A percentile compares a stretch with the other conserved stretches of the same genome.
Conservation (phyloP, 139 green algal genomes). For the Deuterostichococcus epilithicus region DNA sequence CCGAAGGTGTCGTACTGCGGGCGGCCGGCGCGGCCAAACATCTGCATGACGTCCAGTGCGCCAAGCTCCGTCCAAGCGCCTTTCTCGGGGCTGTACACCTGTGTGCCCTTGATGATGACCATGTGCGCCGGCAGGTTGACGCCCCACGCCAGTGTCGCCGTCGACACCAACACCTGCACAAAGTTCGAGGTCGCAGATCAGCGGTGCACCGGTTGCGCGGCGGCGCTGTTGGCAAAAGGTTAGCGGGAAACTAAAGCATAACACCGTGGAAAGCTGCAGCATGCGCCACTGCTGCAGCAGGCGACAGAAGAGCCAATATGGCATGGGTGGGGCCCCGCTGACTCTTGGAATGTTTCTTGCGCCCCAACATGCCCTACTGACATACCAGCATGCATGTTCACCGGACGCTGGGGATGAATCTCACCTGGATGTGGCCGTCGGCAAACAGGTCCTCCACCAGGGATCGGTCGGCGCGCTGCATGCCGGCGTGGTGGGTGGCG, state of each 20-base stretch:
- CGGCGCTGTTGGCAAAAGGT: no score
- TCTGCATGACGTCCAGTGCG: slow-evolving; percentile 98
- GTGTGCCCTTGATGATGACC: slow-evolving; percentile 99
- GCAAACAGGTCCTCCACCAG: slow-evolving; percentile 98
- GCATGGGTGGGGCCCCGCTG: not conserved
- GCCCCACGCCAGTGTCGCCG: slow-evolving; percentile 96
- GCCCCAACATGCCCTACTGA: no score
- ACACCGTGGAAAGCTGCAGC: no score
- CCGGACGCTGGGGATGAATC: not conserved
- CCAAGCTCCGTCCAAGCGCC: slow-evolving; percentile 87
- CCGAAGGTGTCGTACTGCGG: slow-evolving; percentile 95
- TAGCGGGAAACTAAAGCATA: no score
- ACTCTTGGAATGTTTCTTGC: not conserved
- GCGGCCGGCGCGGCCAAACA: slow-evolving; percentile 94
- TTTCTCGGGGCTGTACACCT: slow-evolving; percentile 95
- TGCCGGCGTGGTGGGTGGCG: slow-evolving; percentile 96
- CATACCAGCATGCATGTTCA: no score
- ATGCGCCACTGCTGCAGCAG: no score
- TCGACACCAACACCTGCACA: slow-evolving; percentile 91
- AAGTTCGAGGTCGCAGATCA: no score
- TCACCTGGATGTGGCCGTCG: slow-evolving; percentile 90
- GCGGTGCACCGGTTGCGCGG: no score
- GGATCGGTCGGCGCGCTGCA: slow-evolving; percentile 86
- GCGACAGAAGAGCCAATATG: not conserved
- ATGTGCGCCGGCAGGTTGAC: slow-evolving; percentile 98